Evolutionary conservation across 2,329 filamentous ascomycete species (phyloP), one percentile per base, ranked within the genome.

Genomic region (Diaporthe sp.): DNA sequence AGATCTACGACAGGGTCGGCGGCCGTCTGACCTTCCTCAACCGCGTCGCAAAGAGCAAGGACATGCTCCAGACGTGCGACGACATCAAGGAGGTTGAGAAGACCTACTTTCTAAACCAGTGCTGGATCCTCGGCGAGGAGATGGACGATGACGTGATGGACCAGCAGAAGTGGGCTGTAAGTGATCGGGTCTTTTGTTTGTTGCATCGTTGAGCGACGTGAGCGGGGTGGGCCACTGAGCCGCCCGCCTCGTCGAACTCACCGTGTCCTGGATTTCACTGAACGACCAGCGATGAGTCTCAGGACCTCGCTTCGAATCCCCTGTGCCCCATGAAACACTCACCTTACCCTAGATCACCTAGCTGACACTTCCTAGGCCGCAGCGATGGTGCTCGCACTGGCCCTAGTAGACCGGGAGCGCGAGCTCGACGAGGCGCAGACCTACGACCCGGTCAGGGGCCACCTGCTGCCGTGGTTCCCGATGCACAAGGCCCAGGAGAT

Each of bases 351-450:
- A 10, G 27, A 71, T 22, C 39, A 9, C 6, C 51, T 74, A n/a
- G 30, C 61, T 56, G 27, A 70, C 66, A 37, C 22, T 30, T 58
- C 32, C 15, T 75, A 95, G 90, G 94, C 95, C 17, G 96, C 95
- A 17, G 95, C 97, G 50, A 98, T 98, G 94, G 94, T 97, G 30
- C 89, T 99, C 3, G 97, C 96, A 27, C 93, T 94, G 78, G 95
- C 95, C 1, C 91, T 99, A 9, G 95, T 98, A n/a, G 94, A 97
- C 75, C 90, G 91, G 78, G 94, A 96, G 81, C 86, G 91, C 22
- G 87, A 90, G 5, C 90, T 89, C 85, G 87, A 90, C n/a, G 87
- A 86, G 68, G 92, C 84, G 12, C 87, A 87, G 70, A 92, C 84
- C 10, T 96, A 95, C 80, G 89, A 95, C 81, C 84, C 88, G 0